phyloP scores from a whole-genome alignment of 2,329 filamentous ascomycete genomes.

The Aspergillus puulaauensis region DNA sequence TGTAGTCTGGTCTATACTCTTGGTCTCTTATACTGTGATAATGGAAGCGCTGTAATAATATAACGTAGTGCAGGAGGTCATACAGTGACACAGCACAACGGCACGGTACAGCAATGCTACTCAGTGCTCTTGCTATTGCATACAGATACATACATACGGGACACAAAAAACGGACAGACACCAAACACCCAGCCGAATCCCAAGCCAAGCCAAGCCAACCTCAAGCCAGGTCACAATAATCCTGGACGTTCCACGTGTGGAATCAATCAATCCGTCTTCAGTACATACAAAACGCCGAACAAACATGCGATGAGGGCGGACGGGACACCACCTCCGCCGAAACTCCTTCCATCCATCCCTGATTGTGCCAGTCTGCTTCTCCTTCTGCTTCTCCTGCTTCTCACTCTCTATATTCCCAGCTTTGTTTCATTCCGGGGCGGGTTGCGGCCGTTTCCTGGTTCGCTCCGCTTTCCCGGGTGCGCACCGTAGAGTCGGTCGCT shows the following conservation, averaged over 20 bases:
- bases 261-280: slow-evolving; percentile 11
- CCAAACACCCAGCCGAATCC: slow-evolving; percentile 1
- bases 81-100: background rate
- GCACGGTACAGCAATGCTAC: background rate
- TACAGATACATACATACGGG: background rate
- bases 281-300: slow-evolving; percentile 7
- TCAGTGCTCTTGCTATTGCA: background rate
- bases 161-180: background rate
- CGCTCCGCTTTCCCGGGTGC: background rate
- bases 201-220: background rate
- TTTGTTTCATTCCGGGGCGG: too few relatives aligned
- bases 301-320: slow-evolving; percentile 6
- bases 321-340: background rate
- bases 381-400: background rate
- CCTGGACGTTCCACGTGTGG: slow-evolving; percentile 12
- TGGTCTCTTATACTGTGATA: too few relatives aligned
- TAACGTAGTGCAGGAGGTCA: slow-evolving; percentile 1
- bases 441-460: too few relatives aligned
- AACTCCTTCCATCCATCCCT: background rate
- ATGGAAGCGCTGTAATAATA: background rate
- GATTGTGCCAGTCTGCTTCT: background rate
- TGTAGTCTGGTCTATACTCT: too few relatives aligned
- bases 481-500: too few relatives aligned
- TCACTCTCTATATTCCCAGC: too few relatives aligned
- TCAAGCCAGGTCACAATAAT: background rate